Evolutionary conservation across 2,329 filamentous ascomycete species (phyloP).

Genomic region (Leptosphaerulina australis): DNA sequence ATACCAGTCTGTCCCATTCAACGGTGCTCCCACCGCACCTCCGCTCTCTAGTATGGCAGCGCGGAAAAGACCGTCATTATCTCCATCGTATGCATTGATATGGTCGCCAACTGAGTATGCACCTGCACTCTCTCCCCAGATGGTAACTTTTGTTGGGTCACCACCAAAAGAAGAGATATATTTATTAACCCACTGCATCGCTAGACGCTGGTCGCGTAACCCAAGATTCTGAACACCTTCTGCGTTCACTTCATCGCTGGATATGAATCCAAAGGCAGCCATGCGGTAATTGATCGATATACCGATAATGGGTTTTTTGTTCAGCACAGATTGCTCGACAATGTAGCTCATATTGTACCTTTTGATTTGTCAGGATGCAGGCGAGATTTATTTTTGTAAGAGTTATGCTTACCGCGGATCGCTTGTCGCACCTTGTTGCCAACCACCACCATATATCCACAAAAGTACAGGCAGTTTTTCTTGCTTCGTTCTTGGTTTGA

Average conservation of each 20-base stretch:
- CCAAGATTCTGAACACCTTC: conserved; percentile 56
- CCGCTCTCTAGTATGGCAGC: conserved; percentile 51
- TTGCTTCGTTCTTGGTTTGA: conserved; percentile 30
- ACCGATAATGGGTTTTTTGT: conserved; percentile 40
- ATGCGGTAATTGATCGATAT: conserved; percentile 56
- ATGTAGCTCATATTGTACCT: conserved; percentile 44
- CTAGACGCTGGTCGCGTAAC: conserved; percentile 65
- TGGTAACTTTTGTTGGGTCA: conserved; percentile 63
- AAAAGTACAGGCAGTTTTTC: conserved; percentile 34
- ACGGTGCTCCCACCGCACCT: conserved; percentile 37
- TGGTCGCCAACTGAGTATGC: conserved; percentile 60
- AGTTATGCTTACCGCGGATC: conserved; percentile 34
- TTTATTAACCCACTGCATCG: conserved; percentile 65
- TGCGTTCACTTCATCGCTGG: conserved; percentile 49
- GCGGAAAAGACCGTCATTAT: conserved; percentile 49
- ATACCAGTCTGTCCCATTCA: conserved; percentile 44
- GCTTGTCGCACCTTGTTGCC: conserved; percentile 41
- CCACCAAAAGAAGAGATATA: conserved; percentile 62
- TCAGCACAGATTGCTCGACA: conserved; percentile 38
- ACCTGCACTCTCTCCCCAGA: conserved; percentile 66
- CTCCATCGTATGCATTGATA: conserved; percentile 49
- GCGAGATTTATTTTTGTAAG: not conserved
- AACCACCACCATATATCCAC: conserved; percentile 46
- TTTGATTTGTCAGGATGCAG: not conserved
- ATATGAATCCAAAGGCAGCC: conserved; percentile 58